Evolutionary conservation across 1,139 yeast genomes (phyloP), one percentile per base, ranked within the genome.

Genomic region (Suhomyces taliae): DNA sequence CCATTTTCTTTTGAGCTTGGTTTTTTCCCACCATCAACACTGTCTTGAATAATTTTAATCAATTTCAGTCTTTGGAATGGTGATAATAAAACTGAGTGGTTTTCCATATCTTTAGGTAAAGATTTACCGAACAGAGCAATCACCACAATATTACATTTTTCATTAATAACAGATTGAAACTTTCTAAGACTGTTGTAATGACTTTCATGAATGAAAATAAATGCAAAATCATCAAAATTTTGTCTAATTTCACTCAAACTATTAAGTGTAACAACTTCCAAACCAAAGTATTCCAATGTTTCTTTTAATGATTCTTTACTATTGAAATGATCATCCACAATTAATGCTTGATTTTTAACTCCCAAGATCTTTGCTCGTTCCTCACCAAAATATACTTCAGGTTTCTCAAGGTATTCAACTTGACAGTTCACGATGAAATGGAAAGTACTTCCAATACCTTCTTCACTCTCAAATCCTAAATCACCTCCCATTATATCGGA

Each of bases 401-500:
- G 63, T 15, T 50, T 48, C 14, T 52, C 45, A 5, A 52, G 52
- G 27, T 54, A 53, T 34, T 61, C 60, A 2, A 68, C 74, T 24
- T 67, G 67, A 10, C 72, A 54, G 43, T 56, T 64, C 9, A 65
- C 57, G 11, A 67, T 64, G 50, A 81, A 77, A 53, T 65, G 69
- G 51, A 81, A 82, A 0, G 77, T 74, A 2, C 83, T 76, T 0
- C 87, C 86, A 32, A 64, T 62, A 2, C 81, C 81, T 53, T 78
- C 82, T 9, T 57, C 61, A 54, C 83, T 78, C 31, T 78, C 80
- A 56, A 79, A 79, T 4, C 76, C 68, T 34, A 82, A 66, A 7
- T 66, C 65, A 1, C 86, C 86, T 34, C 82, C 83, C 86, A 82
- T 81, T 34, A 80, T 59, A 46, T 80, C 83, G 1, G 81, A 79